These are phyloP conservation scores for Neopestalotiopsis sp. DNA, from an alignment of 2,329 filamentous ascomycete genomes.

Conservation along the genomic window DNA sequence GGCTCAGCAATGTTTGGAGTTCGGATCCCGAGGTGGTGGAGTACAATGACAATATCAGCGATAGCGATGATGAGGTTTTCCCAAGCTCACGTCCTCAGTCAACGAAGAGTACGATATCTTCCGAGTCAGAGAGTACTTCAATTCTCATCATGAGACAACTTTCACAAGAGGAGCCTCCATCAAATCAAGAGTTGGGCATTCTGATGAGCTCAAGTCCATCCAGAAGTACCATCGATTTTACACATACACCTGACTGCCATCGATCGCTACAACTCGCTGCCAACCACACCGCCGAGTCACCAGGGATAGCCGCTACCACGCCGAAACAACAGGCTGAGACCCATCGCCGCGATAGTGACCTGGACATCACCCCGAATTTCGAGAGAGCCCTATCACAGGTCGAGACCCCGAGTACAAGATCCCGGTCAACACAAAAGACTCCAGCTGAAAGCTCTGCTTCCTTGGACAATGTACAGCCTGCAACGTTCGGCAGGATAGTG, in stretches of 20 bases:
- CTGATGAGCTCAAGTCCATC: slow-evolving; percentile 30
- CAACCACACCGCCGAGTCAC: too few species aligned
- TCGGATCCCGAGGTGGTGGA: slow-evolving; percentile 3
- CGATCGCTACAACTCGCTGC: background rate
- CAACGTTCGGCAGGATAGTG: background rate
- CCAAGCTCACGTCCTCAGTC: background rate
- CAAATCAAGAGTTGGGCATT: slow-evolving; percentile 29
- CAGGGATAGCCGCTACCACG: background rate
- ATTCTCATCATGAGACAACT: slow-evolving; percentile 28
- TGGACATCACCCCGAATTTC: slow-evolving; percentile 18
- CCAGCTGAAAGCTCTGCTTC: background rate
- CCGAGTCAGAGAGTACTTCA: slow-evolving; percentile 28
- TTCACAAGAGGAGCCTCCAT: slow-evolving; percentile 25
- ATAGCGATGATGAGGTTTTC: background rate
- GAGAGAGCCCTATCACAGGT: slow-evolving; percentile 19
- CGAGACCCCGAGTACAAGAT: slow-evolving; percentile 17
- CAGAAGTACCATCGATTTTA: slow-evolving; percentile 6
- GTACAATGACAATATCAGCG: background rate
- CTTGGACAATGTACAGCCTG: too few species aligned
- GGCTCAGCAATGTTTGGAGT: background rate
- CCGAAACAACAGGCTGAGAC: background rate
- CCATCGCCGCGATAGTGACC: slow-evolving; percentile 4
- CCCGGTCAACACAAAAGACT: background rate
- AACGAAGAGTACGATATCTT: slow-evolving; percentile 20
- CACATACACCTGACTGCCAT: background rate